phyloP scores from a whole-genome alignment of 768 basidiomycete genomes.

The Krasilnikovozyma curviuscula region DNA sequence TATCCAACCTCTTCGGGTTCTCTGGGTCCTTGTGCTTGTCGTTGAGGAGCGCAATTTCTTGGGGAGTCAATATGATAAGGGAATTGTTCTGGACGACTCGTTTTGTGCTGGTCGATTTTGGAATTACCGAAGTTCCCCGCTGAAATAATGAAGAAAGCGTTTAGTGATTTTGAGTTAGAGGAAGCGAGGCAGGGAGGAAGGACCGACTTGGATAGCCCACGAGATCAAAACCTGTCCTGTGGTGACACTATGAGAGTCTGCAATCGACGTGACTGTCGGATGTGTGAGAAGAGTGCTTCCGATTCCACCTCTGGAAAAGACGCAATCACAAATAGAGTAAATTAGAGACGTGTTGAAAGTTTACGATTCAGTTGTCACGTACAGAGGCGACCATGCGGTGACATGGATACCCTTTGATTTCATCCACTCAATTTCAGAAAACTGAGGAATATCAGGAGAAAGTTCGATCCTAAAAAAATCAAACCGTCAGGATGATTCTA shows the following conservation, averaged over 20 bases:
- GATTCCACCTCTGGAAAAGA: too few species aligned
- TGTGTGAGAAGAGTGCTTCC: constrained; percentile 19
- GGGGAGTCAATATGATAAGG: neutral
- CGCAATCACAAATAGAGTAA: neutral
- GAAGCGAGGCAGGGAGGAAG: constrained; percentile 23
- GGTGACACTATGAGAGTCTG: constrained; percentile 42
- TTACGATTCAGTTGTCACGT: too few species aligned
- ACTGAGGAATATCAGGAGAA: constrained; percentile 3
- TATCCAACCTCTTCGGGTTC: neutral
- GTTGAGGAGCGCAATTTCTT: neutral
- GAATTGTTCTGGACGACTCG: constrained; percentile 27
- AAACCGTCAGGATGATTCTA: neutral
- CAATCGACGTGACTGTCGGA: constrained; percentile 41
- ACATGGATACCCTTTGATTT: constrained; percentile 20
- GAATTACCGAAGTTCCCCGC: constrained; percentile 41
- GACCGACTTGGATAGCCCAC: constrained; percentile 53
- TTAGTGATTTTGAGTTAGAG: neutral
- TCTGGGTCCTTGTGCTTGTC: neutral
- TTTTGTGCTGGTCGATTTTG: constrained; percentile 45
- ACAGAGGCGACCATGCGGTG: constrained; percentile 14
- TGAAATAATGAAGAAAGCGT: neutral
- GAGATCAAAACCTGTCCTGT: constrained; percentile 67
- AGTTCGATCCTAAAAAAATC: constrained; percentile 1
- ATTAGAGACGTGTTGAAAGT: neutral
- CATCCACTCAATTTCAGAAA: constrained; percentile 5